Conservation (phyloP, 352 stramenopile species). For the Phytophthora constricta region DNA sequence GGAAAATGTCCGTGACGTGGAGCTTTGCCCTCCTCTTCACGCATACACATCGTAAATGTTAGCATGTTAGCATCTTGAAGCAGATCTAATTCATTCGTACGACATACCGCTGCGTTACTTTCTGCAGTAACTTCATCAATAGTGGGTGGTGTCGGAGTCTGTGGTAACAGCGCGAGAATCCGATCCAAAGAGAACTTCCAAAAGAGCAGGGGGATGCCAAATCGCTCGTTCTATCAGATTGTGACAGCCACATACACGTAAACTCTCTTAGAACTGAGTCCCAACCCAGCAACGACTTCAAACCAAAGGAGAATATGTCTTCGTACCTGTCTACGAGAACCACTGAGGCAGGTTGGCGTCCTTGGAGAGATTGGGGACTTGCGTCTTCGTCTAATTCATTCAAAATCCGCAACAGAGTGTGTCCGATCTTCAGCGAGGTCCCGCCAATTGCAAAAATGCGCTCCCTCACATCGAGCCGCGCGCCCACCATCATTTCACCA, state of each 20-base stretch:
- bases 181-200: slow-evolving; percentile 71
- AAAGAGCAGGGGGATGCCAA: slow-evolving; percentile 71
- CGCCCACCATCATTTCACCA: slow-evolving; percentile 56
- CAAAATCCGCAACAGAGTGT: slow-evolving; percentile 74
- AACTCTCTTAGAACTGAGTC: too few species aligned
- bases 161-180: slow-evolving; percentile 67
- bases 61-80: not conserved
- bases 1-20: slow-evolving; percentile 74
- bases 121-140: slow-evolving; percentile 20
- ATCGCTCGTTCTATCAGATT: slow-evolving; percentile 57
- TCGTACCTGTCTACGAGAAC: slow-evolving; percentile 73
- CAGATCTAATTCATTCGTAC: not conserved
- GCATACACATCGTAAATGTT: not conserved
- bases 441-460: slow-evolving; percentile 73
- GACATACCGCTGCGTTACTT: slow-evolving; percentile 22
- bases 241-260: not conserved
- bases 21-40: slow-evolving; percentile 38
- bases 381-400: slow-evolving; percentile 63
- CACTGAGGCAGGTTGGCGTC: slow-evolving; percentile 56
- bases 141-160: slow-evolving; percentile 37
- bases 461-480: slow-evolving; percentile 67
- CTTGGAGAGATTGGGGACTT: slow-evolving; percentile 40
- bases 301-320: not conserved
- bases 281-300: too few species aligned
- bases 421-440: slow-evolving; percentile 81